These are phyloP conservation scores for Paramecium tetraurelia DNA, from an alignment of 73 alveolate genomes.

Conservation along the genomic window DNA sequence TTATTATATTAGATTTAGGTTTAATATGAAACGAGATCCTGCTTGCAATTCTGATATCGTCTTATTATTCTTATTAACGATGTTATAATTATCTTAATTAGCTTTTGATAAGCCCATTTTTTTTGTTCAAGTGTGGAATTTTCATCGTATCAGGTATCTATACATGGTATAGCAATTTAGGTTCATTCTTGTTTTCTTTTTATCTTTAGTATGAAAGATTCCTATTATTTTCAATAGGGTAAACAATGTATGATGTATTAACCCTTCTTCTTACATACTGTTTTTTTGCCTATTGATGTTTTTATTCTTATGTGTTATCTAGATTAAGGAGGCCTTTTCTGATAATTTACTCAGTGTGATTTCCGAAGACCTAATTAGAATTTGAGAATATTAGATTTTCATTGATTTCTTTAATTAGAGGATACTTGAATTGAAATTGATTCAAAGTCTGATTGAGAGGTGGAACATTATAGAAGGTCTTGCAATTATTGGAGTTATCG, in stretches of 20 bases:
- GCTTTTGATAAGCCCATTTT: not conserved
- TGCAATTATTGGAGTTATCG: not conserved
- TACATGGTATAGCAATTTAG: not conserved
- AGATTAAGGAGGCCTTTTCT: not conserved
- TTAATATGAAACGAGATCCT: not conserved
- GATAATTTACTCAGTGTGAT: not conserved
- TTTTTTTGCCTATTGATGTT: not conserved
- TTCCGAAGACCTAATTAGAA: not conserved
- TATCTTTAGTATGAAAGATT: not conserved
- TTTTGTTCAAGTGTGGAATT: not conserved
- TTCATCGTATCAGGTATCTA: conserved; percentile 4
- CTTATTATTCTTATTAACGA: not conserved
- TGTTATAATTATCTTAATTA: not conserved
- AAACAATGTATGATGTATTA: not conserved
- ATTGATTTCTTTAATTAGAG: not conserved
- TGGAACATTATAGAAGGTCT: not conserved
- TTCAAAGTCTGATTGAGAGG: not conserved
- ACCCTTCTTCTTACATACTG: not conserved
- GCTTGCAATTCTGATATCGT: not conserved
- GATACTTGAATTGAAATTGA: not conserved
- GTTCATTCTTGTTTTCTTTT: not conserved
- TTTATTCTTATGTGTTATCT: not conserved
- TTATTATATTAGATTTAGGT: not conserved
- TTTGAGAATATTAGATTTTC: not conserved
- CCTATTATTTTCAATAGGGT: not conserved